Evolutionary conservation across 164 flowering plant genomes (phyloP).

Genomic region (Taxillus chinensis): DNA sequence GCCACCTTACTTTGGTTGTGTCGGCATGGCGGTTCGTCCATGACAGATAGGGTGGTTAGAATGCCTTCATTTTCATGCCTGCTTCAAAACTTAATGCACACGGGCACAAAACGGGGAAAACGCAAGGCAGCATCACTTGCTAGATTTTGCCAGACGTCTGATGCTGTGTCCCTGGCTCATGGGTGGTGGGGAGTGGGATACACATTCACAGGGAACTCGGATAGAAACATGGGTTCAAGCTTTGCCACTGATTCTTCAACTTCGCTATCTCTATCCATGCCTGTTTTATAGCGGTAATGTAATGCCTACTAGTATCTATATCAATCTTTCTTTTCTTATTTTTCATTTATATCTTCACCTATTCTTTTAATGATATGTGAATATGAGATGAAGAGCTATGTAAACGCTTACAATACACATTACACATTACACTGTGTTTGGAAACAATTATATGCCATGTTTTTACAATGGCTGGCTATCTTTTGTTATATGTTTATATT

Average conservation of each 20-base stretch:
- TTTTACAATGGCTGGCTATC: too few relatives aligned
- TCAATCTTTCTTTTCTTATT: too few relatives aligned
- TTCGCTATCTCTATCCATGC: too few relatives aligned
- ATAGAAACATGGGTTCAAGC: too few relatives aligned
- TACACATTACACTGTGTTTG: neutral
- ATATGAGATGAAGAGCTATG: neutral
- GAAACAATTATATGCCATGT: too few relatives aligned
- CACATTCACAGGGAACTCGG: too few relatives aligned
- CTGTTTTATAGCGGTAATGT: too few relatives aligned
- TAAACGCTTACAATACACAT: neutral
- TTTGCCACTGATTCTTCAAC: too few relatives aligned
- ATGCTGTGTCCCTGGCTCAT: neutral
- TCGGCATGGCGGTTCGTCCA: neutral
- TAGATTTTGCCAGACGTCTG: neutral
- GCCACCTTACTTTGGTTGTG: neutral
- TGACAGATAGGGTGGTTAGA: neutral
- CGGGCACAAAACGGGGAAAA: neutral
- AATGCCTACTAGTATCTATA: too few relatives aligned
- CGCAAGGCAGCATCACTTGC: neutral
- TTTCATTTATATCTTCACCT: too few relatives aligned
- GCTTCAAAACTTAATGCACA: neutral
- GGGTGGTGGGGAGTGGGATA: too few relatives aligned
- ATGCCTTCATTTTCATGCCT: neutral
- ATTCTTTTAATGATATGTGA: neutral
- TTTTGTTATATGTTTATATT: too few relatives aligned